phyloP scores from a whole-genome alignment of 2,329 filamentous ascomycete genomes.

The Colletotrichum karsti region DNA sequence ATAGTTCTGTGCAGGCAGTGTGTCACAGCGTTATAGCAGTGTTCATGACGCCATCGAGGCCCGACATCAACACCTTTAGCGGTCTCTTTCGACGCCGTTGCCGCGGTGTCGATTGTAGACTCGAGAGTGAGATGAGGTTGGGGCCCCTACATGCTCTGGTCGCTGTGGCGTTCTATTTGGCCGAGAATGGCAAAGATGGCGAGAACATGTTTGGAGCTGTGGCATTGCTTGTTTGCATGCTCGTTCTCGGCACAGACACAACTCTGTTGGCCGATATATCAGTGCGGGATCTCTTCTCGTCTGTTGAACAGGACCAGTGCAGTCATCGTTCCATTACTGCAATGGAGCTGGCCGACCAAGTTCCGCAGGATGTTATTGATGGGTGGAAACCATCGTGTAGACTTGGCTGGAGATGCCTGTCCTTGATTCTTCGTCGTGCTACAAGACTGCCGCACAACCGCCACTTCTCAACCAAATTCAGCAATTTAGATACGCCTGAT shows the following conservation, averaged over 20 bases:
- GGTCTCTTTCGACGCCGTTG: not conserved
- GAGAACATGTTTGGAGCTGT: conserved; percentile 50
- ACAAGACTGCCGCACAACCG: no score
- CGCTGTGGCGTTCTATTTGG: conserved; percentile 42
- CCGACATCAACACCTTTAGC: conserved; percentile 24
- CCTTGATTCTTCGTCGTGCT: conserved; percentile 33
- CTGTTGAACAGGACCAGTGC: not conserved
- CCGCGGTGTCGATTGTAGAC: conserved; percentile 38
- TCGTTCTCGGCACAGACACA: conserved; percentile 37
- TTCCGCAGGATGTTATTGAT: not conserved
- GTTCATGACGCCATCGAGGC: conserved; percentile 21
- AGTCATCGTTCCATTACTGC: not conserved
- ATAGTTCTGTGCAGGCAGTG: conserved; percentile 48
- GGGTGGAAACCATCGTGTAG: not conserved
- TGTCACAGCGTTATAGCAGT: conserved; percentile 43
- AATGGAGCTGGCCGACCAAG: not conserved
- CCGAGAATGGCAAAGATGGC: conserved; percentile 36
- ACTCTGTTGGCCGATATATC: not conserved
- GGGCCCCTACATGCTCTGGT: conserved; percentile 46
- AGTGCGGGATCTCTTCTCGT: not conserved
- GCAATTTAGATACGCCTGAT: no score
- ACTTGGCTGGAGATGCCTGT: not conserved
- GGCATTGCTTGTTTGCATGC: conserved; percentile 42
- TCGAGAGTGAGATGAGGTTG: conserved; percentile 39
- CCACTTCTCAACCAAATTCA: no score